These are phyloP conservation scores for Gossypium lobatum DNA, from an alignment of 441 rosid genomes.

Conservation along the genomic window DNA sequence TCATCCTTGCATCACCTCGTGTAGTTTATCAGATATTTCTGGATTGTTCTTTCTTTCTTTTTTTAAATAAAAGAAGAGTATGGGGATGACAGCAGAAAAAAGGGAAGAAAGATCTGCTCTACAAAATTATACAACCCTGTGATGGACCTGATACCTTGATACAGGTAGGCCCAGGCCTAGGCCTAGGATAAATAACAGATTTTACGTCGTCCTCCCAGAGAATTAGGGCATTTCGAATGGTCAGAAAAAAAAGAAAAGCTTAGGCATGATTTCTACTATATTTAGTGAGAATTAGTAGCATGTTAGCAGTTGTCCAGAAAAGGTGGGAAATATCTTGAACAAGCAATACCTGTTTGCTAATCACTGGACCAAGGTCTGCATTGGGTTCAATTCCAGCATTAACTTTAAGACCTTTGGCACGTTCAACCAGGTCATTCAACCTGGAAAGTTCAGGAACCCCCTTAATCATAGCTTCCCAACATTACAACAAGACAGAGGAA, in stretches of 20 bases:
- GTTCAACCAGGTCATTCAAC: slow-evolving; percentile 72
- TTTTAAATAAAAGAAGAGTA: not conserved
- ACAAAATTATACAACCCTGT: not conserved
- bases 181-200: not conserved
- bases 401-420: slow-evolving; percentile 79
- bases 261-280: not conserved
- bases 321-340: not conserved
- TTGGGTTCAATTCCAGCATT: slow-evolving; percentile 59
- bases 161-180: not conserved
- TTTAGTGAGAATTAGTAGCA: not conserved
- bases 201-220: not conserved
- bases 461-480: not conserved
- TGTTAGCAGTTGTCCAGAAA: not conserved
- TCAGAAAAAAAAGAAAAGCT: not conserved
- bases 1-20: not conserved
- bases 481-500: not conserved
- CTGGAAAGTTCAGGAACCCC: slow-evolving; percentile 27
- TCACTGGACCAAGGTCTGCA: slow-evolving; percentile 51
- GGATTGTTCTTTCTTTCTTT: not conserved
- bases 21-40: not conserved
- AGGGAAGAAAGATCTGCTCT: not conserved
- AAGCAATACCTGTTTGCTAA: slow-evolving; percentile 56
- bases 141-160: not conserved
- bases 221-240: not conserved
- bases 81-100: not conserved